A percentile compares a stretch with the other conserved stretches of the same genome.
phyloP scores from a whole-genome alignment of 257 asterid species.

The Jasminum sambac region DNA sequence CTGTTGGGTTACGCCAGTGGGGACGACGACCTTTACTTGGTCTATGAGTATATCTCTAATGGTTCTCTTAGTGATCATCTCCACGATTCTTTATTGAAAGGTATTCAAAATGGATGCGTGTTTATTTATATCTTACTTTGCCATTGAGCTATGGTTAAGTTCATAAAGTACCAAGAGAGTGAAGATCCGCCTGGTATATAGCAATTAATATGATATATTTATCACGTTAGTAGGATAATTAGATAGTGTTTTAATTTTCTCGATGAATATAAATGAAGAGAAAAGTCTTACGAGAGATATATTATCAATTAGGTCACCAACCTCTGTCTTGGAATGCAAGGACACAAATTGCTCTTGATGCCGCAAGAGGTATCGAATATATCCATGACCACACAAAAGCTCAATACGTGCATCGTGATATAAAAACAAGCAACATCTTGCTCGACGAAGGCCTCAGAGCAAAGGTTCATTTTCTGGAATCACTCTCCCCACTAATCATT shows the following conservation, averaged over 20 bases:
- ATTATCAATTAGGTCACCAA: constrained; percentile 56
- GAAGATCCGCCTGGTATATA: too few relatives aligned
- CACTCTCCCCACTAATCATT: too few relatives aligned
- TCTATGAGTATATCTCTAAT: constrained; percentile 60
- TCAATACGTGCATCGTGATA: constrained; percentile 79
- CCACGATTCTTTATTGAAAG: constrained; percentile 76
- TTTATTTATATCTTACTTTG: too few relatives aligned
- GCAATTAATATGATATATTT: constrained; percentile 1
- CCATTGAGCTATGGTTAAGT: too few relatives aligned
- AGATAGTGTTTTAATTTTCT: not conserved
- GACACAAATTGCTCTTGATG: constrained; percentile 70
- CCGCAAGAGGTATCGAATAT: constrained; percentile 83
- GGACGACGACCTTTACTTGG: constrained; percentile 78
- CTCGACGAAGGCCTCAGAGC: constrained; percentile 82
- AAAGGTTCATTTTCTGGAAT: constrained; percentile 59
- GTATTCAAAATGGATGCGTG: constrained; percentile 28
- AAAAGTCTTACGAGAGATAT: constrained; percentile 14
- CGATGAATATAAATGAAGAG: not conserved
- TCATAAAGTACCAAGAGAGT: too few relatives aligned
- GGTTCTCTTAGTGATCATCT: constrained; percentile 80
- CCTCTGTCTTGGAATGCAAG: constrained; percentile 85
- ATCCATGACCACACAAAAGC: constrained; percentile 85
- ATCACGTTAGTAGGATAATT: not conserved
- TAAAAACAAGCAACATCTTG: constrained; percentile 75
- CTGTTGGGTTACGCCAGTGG: constrained; percentile 84